Conservation (phyloP, 768 basidiomycete species). For the Boletus coccyginus region DNA sequence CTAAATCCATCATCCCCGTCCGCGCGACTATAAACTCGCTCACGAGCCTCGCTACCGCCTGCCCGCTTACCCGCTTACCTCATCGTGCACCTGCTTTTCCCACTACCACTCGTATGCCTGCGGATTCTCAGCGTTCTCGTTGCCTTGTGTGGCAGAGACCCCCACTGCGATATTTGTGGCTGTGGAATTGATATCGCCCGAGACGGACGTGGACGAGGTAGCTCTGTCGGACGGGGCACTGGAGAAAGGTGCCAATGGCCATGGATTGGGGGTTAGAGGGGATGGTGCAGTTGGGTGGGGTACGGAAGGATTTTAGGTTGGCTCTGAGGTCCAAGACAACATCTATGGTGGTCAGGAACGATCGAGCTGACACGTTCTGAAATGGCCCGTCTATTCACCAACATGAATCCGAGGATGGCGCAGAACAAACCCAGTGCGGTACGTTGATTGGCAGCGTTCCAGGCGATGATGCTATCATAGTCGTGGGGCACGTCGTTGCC, state of each 20-base stretch:
- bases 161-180: too few species aligned
- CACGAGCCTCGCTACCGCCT: constrained; percentile 70
- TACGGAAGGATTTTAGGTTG: constrained; percentile 60
- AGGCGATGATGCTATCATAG: constrained; percentile 51
- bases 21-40: constrained; percentile 32
- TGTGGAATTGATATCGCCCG: too few species aligned
- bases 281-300: constrained; percentile 48
- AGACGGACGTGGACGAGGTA: too few species aligned
- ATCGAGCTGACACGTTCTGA: too few species aligned
- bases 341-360: background rate
- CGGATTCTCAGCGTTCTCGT: background rate
- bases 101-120: constrained; percentile 74
- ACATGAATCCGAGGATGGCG: too few species aligned
- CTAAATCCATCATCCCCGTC: constrained; percentile 4
- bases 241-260: too few species aligned
- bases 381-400: too few species aligned
- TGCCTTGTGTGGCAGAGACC: too few species aligned
- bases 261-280: constrained; percentile 33
- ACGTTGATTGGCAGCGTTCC: too few species aligned
- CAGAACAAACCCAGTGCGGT: too few species aligned
- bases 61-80: too few species aligned
- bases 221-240: background rate
- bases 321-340: constrained; percentile 57
- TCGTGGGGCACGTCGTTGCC: constrained; percentile 46
- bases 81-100: constrained; percentile 75